Conservation (phyloP, 768 basidiomycete genomes). For the Lentinula detonsa region DNA sequence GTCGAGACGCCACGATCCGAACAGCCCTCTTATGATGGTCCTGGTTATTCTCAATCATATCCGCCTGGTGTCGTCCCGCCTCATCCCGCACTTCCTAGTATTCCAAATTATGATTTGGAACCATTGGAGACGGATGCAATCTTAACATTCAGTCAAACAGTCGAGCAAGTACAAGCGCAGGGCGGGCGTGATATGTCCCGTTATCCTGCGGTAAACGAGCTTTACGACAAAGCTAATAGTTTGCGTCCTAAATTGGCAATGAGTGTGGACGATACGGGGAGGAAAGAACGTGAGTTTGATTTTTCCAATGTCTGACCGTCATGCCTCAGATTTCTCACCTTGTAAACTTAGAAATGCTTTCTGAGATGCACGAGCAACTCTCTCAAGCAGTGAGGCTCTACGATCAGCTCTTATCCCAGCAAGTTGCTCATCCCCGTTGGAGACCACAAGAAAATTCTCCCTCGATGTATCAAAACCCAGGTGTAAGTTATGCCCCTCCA, state of each 20-base stretch:
- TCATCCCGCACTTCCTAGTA: constrained; percentile 40
- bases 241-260: constrained; percentile 78
- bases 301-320: not conserved
- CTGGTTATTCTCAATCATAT: constrained; percentile 43
- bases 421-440: constrained; percentile 71
- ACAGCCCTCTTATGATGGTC: constrained; percentile 25
- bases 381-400: constrained; percentile 90
- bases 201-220: constrained; percentile 78
- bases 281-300: constrained; percentile 67
- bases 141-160: constrained; percentile 84
- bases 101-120: constrained; percentile 77
- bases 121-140: constrained; percentile 82
- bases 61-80: constrained; percentile 26
- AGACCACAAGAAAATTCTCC: constrained; percentile 29
- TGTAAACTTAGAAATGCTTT: constrained; percentile 59
- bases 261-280: constrained; percentile 76
- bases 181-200: constrained; percentile 73
- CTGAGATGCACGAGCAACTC: constrained; percentile 93
- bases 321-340: not conserved
- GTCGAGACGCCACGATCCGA: constrained; percentile 47
- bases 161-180: constrained; percentile 77
- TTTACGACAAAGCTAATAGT: constrained; percentile 78
- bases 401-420: constrained; percentile 81
- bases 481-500: constrained; percentile 17
- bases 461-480: constrained; percentile 24